Conservation (phyloP, 768 basidiomycete species). For the Boletus rufocinnamomeus region DNA sequence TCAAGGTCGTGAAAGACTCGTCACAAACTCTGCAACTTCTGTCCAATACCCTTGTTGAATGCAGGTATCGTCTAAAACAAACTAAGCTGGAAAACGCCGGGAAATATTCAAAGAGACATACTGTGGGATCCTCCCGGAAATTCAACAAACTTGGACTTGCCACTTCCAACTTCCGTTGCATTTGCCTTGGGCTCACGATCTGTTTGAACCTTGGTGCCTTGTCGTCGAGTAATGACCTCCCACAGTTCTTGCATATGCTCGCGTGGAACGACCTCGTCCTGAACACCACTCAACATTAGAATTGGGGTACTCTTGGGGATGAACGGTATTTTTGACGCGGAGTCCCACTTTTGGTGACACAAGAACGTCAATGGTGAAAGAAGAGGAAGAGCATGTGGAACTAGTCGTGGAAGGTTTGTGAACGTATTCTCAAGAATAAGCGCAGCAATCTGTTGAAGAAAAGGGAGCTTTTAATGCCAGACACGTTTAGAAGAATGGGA, state of each 20-base stretch:
- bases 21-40: slow-evolving; percentile 51
- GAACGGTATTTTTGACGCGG: slow-evolving; percentile 59
- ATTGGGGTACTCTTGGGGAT: slow-evolving; percentile 71
- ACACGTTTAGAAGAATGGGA: neutral
- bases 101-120: slow-evolving; percentile 30
- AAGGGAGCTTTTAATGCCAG: neutral
- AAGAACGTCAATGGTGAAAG: slow-evolving; percentile 75
- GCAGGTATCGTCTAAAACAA: slow-evolving; percentile 52
- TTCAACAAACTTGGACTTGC: slow-evolving; percentile 57
- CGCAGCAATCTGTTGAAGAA: slow-evolving; percentile 57
- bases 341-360: slow-evolving; percentile 89
- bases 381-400: slow-evolving; percentile 78
- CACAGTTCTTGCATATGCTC: slow-evolving; percentile 65
- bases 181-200: slow-evolving; percentile 34
- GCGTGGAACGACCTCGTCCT: slow-evolving; percentile 56
- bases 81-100: neutral
- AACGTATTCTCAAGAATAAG: slow-evolving; percentile 95
- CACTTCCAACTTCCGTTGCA: slow-evolving; percentile 49
- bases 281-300: slow-evolving; percentile 75
- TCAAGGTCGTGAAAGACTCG: slow-evolving; percentile 22
- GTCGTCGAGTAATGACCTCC: slow-evolving; percentile 54
- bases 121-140: slow-evolving; percentile 59
- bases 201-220: slow-evolving; percentile 36
- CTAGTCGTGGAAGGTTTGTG: slow-evolving; percentile 75
- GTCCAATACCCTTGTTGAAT: slow-evolving; percentile 56